Conservation (phyloP, 768 basidiomycete species). For the Mycena indigotica region DNA sequence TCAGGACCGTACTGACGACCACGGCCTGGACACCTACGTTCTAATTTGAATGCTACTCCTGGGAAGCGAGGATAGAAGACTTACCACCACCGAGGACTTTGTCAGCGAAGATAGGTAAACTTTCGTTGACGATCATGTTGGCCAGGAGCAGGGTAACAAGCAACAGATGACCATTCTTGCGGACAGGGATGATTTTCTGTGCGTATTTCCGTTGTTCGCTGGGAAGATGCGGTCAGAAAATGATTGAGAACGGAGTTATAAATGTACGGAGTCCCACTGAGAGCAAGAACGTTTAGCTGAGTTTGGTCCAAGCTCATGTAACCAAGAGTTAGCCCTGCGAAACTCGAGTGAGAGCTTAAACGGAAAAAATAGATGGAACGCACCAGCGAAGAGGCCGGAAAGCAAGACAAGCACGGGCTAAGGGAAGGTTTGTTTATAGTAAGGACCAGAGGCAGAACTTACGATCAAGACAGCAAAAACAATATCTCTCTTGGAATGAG, state of each 20-base stretch:
- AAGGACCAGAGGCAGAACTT: background rate
- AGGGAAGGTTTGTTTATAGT: background rate
- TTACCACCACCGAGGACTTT: constrained; percentile 75
- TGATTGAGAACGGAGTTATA: background rate
- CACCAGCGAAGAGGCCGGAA: constrained; percentile 77
- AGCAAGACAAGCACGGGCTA: constrained; percentile 75
- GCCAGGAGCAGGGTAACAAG: constrained; percentile 82
- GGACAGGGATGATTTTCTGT: constrained; percentile 82
- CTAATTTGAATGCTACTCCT: background rate
- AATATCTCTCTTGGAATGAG: constrained; percentile 33
- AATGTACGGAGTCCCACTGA: constrained; percentile 79
- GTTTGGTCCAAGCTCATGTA: constrained; percentile 94
- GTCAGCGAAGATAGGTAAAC: constrained; percentile 79
- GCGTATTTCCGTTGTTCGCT: constrained; percentile 82
- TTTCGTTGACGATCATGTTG: constrained; percentile 91
- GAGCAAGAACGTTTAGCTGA: constrained; percentile 82
- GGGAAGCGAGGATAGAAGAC: background rate
- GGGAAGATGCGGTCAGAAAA: constrained; percentile 7
- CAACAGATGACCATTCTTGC: constrained; percentile 80
- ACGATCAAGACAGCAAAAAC: constrained; percentile 59
- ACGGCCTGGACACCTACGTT: constrained; percentile 56
- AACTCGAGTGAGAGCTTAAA: background rate
- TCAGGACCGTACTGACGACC: constrained; percentile 79
- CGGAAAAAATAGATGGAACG: background rate
- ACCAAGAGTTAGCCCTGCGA: constrained; percentile 78